Percentiles rank a stretch among this genome's conserved stretches.
phyloP scores from a whole-genome alignment of 148 eudicot species.

The Talinum fruticosum region DNA sequence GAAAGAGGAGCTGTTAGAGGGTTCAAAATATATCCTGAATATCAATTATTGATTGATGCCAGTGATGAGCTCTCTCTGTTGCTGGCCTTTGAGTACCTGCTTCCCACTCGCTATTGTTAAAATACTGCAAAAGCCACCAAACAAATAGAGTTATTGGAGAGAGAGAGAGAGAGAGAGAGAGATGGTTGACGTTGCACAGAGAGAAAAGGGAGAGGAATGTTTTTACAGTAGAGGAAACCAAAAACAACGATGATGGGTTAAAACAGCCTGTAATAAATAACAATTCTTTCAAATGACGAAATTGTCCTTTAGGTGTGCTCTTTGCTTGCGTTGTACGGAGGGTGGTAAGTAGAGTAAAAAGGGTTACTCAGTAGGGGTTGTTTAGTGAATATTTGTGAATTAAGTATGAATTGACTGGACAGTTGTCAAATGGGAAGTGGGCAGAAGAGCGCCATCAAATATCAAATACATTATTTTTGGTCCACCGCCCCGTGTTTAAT shows the following conservation, averaged over 20 bases:
- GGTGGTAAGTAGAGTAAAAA: too few species aligned
- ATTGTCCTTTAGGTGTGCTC: not conserved
- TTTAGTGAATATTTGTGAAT: not conserved
- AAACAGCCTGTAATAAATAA: constrained; percentile 19
- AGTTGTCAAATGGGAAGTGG: constrained; percentile 4
- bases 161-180: constrained; percentile 20
- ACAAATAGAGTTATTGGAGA: too few species aligned
- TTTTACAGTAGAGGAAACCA: constrained; percentile 9
- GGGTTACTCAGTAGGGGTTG: too few species aligned
- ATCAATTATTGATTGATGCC: constrained; percentile 2
- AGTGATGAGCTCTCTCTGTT: not conserved
- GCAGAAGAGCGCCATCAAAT: not conserved
- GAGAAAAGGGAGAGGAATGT: constrained; percentile 7
- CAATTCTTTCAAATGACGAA: not conserved
- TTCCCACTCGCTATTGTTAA: too few species aligned
- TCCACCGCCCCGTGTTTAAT: not conserved
- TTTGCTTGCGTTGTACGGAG: too few species aligned
- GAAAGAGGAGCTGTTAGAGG: constrained; percentile 33
- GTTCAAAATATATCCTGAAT: constrained; percentile 33
- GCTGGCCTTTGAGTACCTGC: not conserved
- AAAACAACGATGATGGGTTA: not conserved
- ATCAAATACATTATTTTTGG: not conserved
- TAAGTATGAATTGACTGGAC: constrained; percentile 16
- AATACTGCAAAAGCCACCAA: not conserved
- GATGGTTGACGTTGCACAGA: constrained; percentile 34